These are phyloP conservation scores for Patellifolia procumbens DNA, from an alignment of 179 eudicot genomes.

Conservation along the genomic window DNA sequence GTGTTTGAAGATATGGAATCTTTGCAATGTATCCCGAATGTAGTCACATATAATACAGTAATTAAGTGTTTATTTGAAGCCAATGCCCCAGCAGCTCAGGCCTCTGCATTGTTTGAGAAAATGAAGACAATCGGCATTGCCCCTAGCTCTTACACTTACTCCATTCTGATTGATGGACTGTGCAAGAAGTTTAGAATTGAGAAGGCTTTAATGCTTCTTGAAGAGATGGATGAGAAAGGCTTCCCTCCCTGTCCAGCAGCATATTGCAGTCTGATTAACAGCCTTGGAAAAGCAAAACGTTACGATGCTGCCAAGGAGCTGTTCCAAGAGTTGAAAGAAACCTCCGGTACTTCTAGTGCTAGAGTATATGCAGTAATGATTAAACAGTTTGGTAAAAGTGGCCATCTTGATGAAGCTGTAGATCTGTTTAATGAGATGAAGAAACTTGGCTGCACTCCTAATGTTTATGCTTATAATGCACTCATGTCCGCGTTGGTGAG, in stretches of 20 bases:
- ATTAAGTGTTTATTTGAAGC: slow-evolving; percentile 72
- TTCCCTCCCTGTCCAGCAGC: slow-evolving; percentile 97
- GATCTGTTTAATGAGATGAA: slow-evolving; percentile 87
- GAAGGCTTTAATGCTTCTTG: slow-evolving; percentile 82
- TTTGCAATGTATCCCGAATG: slow-evolving; percentile 69
- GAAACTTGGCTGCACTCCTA: slow-evolving; percentile 66
- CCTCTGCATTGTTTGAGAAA: slow-evolving; percentile 58
- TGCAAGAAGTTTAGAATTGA: slow-evolving; percentile 82
- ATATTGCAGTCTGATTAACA: slow-evolving; percentile 85
- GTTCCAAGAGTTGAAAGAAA: slow-evolving; percentile 87
- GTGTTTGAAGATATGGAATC: slow-evolving; percentile 72
- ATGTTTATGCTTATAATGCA: slow-evolving; percentile 81
- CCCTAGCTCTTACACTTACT: slow-evolving; percentile 86
- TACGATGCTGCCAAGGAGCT: slow-evolving; percentile 92
- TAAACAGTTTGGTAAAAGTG: slow-evolving; percentile 82
- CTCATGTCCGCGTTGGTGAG: slow-evolving; percentile 93
- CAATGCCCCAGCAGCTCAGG: slow-evolving; percentile 60
- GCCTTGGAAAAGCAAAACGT: slow-evolving; percentile 86
- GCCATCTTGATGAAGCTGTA: slow-evolving; percentile 62
- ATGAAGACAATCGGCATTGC: slow-evolving; percentile 65
- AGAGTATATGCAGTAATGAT: slow-evolving; percentile 96
- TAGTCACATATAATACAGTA: slow-evolving; percentile 82
- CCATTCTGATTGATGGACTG: slow-evolving; percentile 87
- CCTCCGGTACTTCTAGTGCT: slow-evolving; percentile 79
- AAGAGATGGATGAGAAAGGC: slow-evolving; percentile 98